Percentiles rank a stretch among this genome's conserved stretches.
Evolutionary conservation across 192 early-diverging fungal species (phyloP).

Genomic region (Podila minutissima): DNA sequence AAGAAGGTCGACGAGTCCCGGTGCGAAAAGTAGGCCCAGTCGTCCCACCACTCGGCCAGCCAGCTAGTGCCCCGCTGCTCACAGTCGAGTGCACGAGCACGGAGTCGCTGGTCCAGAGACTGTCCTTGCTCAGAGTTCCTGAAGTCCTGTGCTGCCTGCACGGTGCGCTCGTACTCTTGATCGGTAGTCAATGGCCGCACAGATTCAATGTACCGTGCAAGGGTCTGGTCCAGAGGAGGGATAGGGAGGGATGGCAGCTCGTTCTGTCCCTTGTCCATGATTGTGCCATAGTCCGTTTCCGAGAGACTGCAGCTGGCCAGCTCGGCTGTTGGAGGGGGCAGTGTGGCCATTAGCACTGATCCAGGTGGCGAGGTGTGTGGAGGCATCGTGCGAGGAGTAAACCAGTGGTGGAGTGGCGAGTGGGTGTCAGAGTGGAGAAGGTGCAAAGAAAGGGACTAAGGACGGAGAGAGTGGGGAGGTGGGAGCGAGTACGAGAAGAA

Average conservation of each 20-base stretch:
- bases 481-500: neutral
- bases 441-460: neutral
- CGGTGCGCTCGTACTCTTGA: constrained; percentile 59
- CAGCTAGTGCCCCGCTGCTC: constrained; percentile 56
- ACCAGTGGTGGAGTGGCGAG: neutral
- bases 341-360: neutral
- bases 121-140: constrained; percentile 17
- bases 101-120: constrained; percentile 49
- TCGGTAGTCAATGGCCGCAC: constrained; percentile 56
- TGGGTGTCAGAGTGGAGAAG: neutral
- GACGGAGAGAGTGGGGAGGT: neutral
- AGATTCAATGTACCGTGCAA: constrained; percentile 56
- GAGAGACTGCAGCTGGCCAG: neutral
- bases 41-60: constrained; percentile 52
- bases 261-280: constrained; percentile 48
- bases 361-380: constrained; percentile 2
- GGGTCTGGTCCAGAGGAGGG: constrained; percentile 65
- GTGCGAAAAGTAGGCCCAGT: constrained; percentile 48
- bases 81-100: constrained; percentile 54
- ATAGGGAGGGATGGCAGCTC: constrained; percentile 61
- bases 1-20: constrained; percentile 48
- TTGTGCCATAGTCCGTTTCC: constrained; percentile 4
- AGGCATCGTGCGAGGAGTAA: neutral
- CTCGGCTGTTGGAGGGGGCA: neutral
- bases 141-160: constrained; percentile 59